Percentiles rank a stretch among this genome's conserved stretches.
Conservation (phyloP, 768 basidiomycete genomes). For the Suillus tomentosus region DNA sequence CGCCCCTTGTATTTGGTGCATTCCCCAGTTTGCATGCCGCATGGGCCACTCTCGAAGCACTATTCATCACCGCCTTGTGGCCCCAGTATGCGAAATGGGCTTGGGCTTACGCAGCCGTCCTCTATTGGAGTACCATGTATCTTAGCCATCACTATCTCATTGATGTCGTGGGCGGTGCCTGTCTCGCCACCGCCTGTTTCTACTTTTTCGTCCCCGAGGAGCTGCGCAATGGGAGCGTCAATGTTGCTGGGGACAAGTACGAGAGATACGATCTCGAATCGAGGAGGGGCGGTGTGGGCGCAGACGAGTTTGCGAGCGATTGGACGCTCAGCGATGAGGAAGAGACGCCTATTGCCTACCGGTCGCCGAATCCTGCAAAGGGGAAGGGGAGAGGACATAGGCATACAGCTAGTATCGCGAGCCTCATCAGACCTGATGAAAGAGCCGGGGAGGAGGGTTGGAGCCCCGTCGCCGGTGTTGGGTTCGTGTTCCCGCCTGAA, state of each 20-base stretch:
- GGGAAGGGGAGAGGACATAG: slow-evolving; percentile 50
- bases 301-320: slow-evolving; percentile 35
- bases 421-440: slow-evolving; percentile 76
- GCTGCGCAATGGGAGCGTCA: slow-evolving; percentile 58
- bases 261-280: slow-evolving; percentile 77
- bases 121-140: slow-evolving; percentile 99
- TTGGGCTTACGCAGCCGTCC: slow-evolving; percentile 81
- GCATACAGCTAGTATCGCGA: slow-evolving; percentile 85
- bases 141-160: slow-evolving; percentile 98
- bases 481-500: slow-evolving; percentile 53
- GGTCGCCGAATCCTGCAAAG: slow-evolving; percentile 52
- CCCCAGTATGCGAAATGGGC: slow-evolving; percentile 64
- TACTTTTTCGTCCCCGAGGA: slow-evolving; percentile 86
- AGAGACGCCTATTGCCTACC: slow-evolving; percentile 68
- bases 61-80: slow-evolving; percentile 96
- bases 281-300: slow-evolving; percentile 29
- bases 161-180: slow-evolving; percentile 93
- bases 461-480: slow-evolving; percentile 66
- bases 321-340: slow-evolving; percentile 65
- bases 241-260: slow-evolving; percentile 56
- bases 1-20: slow-evolving; percentile 95
- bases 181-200: slow-evolving; percentile 85
- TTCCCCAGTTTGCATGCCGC: slow-evolving; percentile 94
- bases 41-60: slow-evolving; percentile 87
- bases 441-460: slow-evolving; percentile 67